phyloP scores from a whole-genome alignment of 129 eudicot genomes.

The Apium graveolens region DNA sequence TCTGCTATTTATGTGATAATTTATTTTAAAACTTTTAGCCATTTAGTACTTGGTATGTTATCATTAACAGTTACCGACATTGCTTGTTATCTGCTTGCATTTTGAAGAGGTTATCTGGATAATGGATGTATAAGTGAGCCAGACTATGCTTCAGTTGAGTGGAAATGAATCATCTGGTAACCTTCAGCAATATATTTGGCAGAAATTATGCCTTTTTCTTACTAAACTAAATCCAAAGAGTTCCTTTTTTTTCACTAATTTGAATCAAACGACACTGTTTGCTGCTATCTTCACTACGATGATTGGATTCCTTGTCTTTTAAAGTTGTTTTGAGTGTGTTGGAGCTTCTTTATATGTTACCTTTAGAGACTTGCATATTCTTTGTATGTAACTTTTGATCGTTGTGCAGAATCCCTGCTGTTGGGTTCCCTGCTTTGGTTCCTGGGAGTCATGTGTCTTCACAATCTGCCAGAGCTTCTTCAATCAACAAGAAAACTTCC shows the following conservation, averaged over 20 bases:
- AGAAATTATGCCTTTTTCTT: no score
- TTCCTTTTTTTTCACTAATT: no score
- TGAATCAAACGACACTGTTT: no score
- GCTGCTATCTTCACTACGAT: not conserved
- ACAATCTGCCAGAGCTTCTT: constrained; percentile 41
- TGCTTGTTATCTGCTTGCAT: not conserved
- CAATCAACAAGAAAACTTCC: constrained; percentile 31
- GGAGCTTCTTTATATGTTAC: not conserved
- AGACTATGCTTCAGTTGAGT: not conserved
- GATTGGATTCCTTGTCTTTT: not conserved
- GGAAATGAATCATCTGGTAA: not conserved
- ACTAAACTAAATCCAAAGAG: not conserved
- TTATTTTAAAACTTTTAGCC: not conserved
- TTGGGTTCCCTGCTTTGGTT: constrained; percentile 99
- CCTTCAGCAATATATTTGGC: not conserved
- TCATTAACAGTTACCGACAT: not conserved
- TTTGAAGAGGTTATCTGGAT: not conserved
- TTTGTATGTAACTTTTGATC: not conserved
- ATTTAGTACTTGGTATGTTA: not conserved
- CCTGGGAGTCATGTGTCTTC: constrained; percentile 64
- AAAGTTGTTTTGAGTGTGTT: not conserved
- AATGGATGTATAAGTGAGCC: not conserved
- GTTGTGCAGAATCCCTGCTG: constrained; percentile 97
- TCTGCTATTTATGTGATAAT: not conserved
- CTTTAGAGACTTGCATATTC: not conserved